Evolutionary conservation across 306 rosid species (phyloP).

Genomic region (Prinsepia uniflora): DNA sequence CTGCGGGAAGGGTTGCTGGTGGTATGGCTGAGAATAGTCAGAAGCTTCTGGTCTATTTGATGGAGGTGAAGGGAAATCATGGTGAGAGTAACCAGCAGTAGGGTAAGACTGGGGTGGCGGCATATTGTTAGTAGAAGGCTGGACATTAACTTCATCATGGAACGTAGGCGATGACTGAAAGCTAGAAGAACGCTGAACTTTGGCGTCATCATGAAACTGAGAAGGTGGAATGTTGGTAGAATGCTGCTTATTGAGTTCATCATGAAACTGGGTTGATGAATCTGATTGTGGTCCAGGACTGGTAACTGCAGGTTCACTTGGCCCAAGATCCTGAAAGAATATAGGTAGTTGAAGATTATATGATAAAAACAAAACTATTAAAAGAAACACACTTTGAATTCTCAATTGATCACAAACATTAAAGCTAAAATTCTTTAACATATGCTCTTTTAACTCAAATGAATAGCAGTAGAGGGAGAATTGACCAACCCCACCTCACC

Average conservation of each 20-base stretch:
- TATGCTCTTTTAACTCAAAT: neutral
- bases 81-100: constrained; percentile 57
- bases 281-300: constrained; percentile 49
- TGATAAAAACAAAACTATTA: neutral
- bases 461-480: too few species aligned
- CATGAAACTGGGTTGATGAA: constrained; percentile 40
- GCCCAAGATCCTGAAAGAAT: constrained; percentile 60
- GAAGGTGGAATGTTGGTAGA: constrained; percentile 20
- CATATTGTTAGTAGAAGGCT: constrained; percentile 43
- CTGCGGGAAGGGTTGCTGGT: constrained; percentile 58
- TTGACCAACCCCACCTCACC: neutral
- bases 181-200: constrained; percentile 33
- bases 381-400: neutral
- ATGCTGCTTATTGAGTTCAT: constrained; percentile 18
- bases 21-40: constrained; percentile 55
- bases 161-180: constrained; percentile 42
- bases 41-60: constrained; percentile 53
- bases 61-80: constrained; percentile 55
- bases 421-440: neutral
- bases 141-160: constrained; percentile 44
- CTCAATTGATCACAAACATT: neutral
- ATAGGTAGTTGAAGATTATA: constrained; percentile 14
- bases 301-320: constrained; percentile 40
- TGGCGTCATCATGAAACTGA: constrained; percentile 20
- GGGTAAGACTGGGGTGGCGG: constrained; percentile 54